These are phyloP conservation scores for Quercus glauca DNA, from an alignment of 306 rosid species.

Conservation along the genomic window DNA sequence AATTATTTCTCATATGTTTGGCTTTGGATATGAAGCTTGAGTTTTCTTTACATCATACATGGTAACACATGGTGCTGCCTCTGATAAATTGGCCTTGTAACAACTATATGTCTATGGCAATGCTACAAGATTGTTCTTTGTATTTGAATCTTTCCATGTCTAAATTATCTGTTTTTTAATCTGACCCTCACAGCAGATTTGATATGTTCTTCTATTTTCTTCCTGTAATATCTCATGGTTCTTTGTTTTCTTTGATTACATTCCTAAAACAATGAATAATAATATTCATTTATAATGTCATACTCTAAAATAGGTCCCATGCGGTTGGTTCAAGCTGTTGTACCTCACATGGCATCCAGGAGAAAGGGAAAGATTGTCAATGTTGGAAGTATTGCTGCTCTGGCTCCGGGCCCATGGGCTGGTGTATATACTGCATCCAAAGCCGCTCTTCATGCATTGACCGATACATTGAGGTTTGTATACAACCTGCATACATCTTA, in stretches of 20 bases:
- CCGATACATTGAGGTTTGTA: conserved; percentile 74
- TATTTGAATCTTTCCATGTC: neutral
- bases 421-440: conserved; percentile 73
- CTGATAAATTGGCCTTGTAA: neutral
- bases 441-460: conserved; percentile 78
- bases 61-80: neutral
- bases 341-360: conserved; percentile 83
- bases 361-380: conserved; percentile 80
- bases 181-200: neutral
- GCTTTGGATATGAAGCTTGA: neutral
- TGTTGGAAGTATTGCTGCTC: conserved; percentile 63
- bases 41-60: neutral
- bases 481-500: neutral
- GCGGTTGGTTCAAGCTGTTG: conserved; percentile 84
- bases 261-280: neutral
- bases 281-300: neutral
- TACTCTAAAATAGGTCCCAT: conserved; percentile 49
- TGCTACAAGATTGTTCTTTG: neutral
- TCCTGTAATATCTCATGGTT: neutral
- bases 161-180: neutral
- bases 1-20: neutral
- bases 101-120: neutral
- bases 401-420: conserved; percentile 80
- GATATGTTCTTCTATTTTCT: neutral
- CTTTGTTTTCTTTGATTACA: neutral